Evolutionary conservation across 192 early-diverging fungal species (phyloP).

Genomic region (Fimicolochytrium jonesii): DNA sequence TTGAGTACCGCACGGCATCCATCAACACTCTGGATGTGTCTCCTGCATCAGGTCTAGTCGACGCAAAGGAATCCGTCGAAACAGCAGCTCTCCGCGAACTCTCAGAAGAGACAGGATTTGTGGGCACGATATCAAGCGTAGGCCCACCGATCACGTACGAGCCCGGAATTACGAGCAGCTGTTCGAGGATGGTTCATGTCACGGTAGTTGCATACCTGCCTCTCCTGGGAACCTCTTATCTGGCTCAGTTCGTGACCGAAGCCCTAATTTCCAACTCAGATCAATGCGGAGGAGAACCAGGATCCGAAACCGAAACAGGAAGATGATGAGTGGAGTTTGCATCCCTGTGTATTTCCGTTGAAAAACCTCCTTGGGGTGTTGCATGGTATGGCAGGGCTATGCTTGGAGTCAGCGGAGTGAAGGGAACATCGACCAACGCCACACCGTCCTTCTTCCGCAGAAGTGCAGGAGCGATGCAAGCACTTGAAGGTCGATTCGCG

Average conservation of each 20-base stretch:
- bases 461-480: neutral
- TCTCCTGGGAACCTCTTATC: neutral
- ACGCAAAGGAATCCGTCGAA: conserved; percentile 7
- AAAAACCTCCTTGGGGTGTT: conserved; percentile 3
- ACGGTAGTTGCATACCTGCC: neutral
- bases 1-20: neutral
- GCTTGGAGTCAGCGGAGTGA: neutral
- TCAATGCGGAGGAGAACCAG: conserved; percentile 6
- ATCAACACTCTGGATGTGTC: neutral
- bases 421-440: neutral
- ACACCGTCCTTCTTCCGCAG: neutral
- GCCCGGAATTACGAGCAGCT: conserved; percentile 26
- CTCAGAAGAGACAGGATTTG: conserved; percentile 25
- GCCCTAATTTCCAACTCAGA: neutral
- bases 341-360: conserved; percentile 3
- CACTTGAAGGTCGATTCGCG: conserved; percentile 18
- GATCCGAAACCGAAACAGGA: conserved; percentile 2
- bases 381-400: neutral
- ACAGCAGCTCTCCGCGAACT: conserved; percentile 23
- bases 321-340: conserved; percentile 26
- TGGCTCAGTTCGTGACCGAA: no score
- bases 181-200: conserved; percentile 7
- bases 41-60: conserved; percentile 9
- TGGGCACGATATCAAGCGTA: neutral
- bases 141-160: conserved; percentile 23